These are phyloP conservation scores for Rhinocladiella mackenziei DNA, from an alignment of 2,329 filamentous ascomycete genomes.

Conservation along the genomic window DNA sequence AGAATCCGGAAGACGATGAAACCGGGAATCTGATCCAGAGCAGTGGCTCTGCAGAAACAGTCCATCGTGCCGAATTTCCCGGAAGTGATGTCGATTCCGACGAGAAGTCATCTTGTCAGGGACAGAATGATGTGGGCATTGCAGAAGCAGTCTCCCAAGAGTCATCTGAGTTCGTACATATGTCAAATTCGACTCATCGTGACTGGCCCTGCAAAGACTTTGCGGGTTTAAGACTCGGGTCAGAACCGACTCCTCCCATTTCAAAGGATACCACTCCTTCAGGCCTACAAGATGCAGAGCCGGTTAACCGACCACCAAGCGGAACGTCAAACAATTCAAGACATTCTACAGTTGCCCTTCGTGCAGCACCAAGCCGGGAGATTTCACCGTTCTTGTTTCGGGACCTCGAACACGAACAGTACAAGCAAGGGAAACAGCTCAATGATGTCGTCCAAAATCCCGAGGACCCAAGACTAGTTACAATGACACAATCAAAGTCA, in stretches of 20 bases:
- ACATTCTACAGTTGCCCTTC: slow-evolving; percentile 17
- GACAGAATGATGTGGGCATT: neutral
- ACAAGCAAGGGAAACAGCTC: slow-evolving; percentile 13
- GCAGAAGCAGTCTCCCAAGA: neutral
- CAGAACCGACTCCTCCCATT: neutral
- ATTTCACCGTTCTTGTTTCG: slow-evolving; percentile 21
- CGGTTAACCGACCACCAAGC: slow-evolving; percentile 6
- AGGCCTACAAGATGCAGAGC: neutral
- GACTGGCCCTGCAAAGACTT: slow-evolving; percentile 26
- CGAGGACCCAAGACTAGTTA: neutral
- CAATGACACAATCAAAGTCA: neutral
- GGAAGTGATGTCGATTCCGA: slow-evolving; percentile 2
- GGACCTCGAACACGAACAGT: slow-evolving; percentile 12
- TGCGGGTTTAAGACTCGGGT: slow-evolving; percentile 10
- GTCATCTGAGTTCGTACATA: neutral
- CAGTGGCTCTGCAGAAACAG: slow-evolving; percentile 4
- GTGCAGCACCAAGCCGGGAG: slow-evolving; percentile 15
- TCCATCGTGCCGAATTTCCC: slow-evolving; percentile 12
- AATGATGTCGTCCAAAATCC: slow-evolving; percentile 4
- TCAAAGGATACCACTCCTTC: neutral
- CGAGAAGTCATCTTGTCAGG: neutral
- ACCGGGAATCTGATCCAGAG: slow-evolving; percentile 5
- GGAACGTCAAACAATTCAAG: slow-evolving; percentile 8
- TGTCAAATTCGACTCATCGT: slow-evolving; percentile 3
- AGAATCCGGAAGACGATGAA: slow-evolving; percentile 9